Base-by-base conservation (phyloP, 177 flowering plant genomes). In the Telopea speciosissima region DNA sequence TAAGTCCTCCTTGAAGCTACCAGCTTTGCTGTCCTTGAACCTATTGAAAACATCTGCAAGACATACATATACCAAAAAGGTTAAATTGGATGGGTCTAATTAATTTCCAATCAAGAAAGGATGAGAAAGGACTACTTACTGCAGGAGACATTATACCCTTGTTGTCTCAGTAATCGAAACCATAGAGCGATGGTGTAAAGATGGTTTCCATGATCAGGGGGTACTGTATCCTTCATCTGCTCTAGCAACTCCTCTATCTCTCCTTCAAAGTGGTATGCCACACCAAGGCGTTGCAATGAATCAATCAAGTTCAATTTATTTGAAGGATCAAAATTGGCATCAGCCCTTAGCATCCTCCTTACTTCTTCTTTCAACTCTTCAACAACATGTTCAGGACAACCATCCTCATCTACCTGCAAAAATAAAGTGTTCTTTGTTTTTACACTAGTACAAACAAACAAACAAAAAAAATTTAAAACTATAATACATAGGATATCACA, bases 201-300 rank as follows among this genome's bases (percentile, higher is more conserved):
- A n/a, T 66, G 56, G n/a, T n/a, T n/a, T n/a, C n/a, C n/a, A n/a
- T n/a, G n/a, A n/a, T n/a, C n/a, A n/a, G n/a, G n/a, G n/a, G n/a
- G n/a, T n/a, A n/a, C n/a, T n/a, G n/a, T n/a, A n/a, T n/a, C n/a
- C n/a, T n/a, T n/a, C n/a, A n/a, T n/a, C n/a, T n/a, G n/a, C n/a
- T n/a, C n/a, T 19, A 63, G 21, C 14, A 10, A 1, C 17, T 63
- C 66, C 11, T 63, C 70, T 8, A 72, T 66, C 25, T 72, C 75
- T 33, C 42, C 17, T n/a, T 59, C 59, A 19, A 72, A 60, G 10
- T 61, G 70, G 44, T 72, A 72, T 19, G 61, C 70, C 70, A 72
- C 70, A 21, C 75, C 75, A 10, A 72, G 70, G 3, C 66, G 65
- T 67, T 72, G 28, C 21, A 67, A 42, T 6, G 65, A 63, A 72